phyloP scores from a whole-genome alignment of 257 asterid species.

The Anisodus tanguticus region DNA sequence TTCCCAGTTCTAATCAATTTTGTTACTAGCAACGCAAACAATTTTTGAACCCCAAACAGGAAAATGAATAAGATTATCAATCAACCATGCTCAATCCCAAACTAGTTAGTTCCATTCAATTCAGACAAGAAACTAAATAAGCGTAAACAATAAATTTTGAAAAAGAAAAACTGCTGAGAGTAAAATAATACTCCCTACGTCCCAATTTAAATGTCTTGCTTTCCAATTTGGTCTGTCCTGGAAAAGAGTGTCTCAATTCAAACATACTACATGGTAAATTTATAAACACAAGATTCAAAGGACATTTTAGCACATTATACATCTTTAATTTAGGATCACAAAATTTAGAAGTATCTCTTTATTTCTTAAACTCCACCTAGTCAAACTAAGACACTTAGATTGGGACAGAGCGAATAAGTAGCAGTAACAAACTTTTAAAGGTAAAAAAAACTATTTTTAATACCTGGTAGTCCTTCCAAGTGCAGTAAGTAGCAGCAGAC shows the following conservation, averaged over 20 bases:
- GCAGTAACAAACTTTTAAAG: no score
- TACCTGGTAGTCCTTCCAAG: conserved; percentile 93
- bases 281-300: no score
- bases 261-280: no score
- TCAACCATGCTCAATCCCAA: background rate
- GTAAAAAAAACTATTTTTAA: background rate
- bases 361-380: no score
- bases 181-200: background rate
- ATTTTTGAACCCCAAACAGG: no score
- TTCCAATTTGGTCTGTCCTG: no score
- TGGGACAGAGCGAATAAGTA: no score
- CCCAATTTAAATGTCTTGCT: no score
- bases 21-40: background rate
- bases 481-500: conserved; percentile 97
- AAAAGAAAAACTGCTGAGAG: background rate
- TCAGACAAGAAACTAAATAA: background rate
- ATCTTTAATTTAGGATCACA: no score
- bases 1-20: background rate
- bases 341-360: no score
- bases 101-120: background rate
- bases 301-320: background rate
- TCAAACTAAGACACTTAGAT: no score
- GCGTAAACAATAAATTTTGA: background rate
- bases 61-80: background rate
- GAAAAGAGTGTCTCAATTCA: no score